Conservation (phyloP, 2,329 filamentous ascomycete genomes). For the Xylaria sp. region DNA sequence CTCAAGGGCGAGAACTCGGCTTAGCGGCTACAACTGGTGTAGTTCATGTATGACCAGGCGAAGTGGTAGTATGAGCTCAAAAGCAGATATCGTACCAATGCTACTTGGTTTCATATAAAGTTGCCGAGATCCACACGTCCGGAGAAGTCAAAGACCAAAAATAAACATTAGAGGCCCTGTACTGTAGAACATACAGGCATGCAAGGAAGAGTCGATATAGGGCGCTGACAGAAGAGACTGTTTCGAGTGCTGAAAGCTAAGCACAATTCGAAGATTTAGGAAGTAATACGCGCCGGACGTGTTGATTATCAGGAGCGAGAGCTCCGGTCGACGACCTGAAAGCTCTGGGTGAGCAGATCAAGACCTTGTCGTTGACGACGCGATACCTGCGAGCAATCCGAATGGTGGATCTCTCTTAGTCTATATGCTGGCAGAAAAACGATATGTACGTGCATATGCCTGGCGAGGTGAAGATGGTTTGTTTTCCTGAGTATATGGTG, state of each 20-base stretch:
- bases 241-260: conserved; percentile 10
- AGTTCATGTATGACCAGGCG: conserved; percentile 9
- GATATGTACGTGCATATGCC: background rate
- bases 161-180: conserved; percentile 34
- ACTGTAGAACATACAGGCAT: conserved; percentile 37
- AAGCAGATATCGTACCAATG: conserved; percentile 9
- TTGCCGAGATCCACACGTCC: background rate
- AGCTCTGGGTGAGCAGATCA: conserved; percentile 11
- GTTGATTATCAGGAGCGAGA: conserved; percentile 31
- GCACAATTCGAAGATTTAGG: conserved; percentile 13
- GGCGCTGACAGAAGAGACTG: conserved; percentile 7
- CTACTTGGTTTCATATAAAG: conserved; percentile 2
- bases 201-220: conserved; percentile 36
- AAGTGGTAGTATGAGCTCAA: conserved; percentile 2
- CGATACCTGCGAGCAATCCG: conserved; percentile 15
- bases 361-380: conserved; percentile 8
- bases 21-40: conserved; percentile 29
- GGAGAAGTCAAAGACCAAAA: conserved; percentile 19
- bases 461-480: background rate
- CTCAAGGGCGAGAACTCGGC: conserved; percentile 23
- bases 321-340: conserved; percentile 10
- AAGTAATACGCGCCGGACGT: conserved; percentile 28
- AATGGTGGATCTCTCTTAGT: conserved; percentile 7
- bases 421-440: background rate
- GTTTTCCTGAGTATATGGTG: background rate